These are phyloP conservation scores for Aphanomyces astaci DNA, from an alignment of 352 stramenopile species.

Conservation along the genomic window DNA sequence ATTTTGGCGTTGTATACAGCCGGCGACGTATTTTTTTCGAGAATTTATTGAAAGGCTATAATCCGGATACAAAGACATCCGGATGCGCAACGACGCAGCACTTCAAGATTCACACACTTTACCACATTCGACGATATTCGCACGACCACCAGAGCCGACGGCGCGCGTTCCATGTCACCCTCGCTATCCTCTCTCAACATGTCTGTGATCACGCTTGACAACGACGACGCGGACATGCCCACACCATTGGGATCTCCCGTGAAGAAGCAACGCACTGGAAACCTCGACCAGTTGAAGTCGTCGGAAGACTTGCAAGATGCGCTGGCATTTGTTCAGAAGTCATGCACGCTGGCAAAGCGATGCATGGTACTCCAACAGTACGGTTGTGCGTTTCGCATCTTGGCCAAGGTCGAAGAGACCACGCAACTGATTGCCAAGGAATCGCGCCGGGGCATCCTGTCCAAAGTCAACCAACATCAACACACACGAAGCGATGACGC, in stretches of 20 bases:
- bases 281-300: slow-evolving; percentile 9
- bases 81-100: slow-evolving; percentile 4
- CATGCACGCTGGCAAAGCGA: slow-evolving; percentile 6
- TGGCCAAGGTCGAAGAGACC: slow-evolving; percentile 16
- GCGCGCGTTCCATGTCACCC: background rate
- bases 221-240: too few species aligned
- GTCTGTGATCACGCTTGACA: background rate
- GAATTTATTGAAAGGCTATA: too few species aligned
- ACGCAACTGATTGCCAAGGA: slow-evolving; percentile 20
- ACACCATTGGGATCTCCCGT: background rate
- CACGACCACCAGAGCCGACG: background rate
- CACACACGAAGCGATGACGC: background rate
- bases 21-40: too few species aligned
- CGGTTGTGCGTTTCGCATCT: slow-evolving; percentile 13
- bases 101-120: background rate
- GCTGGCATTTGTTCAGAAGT: slow-evolving; percentile 18
- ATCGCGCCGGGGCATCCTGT: slow-evolving; percentile 9
- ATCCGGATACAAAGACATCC: background rate
- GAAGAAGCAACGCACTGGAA: background rate
- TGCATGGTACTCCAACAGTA: slow-evolving; percentile 18
- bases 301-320: slow-evolving; percentile 12
- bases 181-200: background rate
- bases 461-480: slow-evolving; percentile 17
- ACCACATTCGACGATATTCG: slow-evolving; percentile 1
- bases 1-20: too few species aligned